These are phyloP conservation scores for Arachis monticola DNA, from an alignment of 331 rosid species.

Conservation along the genomic window DNA sequence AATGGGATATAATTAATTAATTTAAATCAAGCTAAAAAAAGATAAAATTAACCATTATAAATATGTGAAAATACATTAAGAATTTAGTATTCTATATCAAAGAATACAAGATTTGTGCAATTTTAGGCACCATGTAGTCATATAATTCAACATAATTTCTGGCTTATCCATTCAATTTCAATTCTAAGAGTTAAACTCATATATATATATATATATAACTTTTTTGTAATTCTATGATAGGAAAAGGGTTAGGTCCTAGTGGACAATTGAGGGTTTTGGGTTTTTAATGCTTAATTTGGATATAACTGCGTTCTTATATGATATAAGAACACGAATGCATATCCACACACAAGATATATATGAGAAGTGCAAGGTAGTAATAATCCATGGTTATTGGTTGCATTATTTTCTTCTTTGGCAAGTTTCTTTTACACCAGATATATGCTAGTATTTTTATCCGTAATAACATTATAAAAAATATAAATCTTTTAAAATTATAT, in stretches of 20 bases:
- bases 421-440: too few species aligned
- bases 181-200: too few species aligned
- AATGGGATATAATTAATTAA: too few species aligned
- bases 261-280: neutral
- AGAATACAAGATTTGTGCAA: neutral
- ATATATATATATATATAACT: too few species aligned
- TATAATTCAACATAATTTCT: neutral
- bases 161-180: too few species aligned
- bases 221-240: constrained; percentile 21
- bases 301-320: too few species aligned
- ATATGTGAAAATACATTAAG: too few species aligned
- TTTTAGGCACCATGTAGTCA: constrained; percentile 28
- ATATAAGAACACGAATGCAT: neutral
- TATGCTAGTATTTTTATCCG: too few species aligned
- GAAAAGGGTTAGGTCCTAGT: constrained; percentile 35
- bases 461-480: too few species aligned
- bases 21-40: too few species aligned
- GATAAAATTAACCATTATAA: too few species aligned
- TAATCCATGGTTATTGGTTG: constrained; percentile 19
- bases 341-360: neutral
- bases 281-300: neutral
- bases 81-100: neutral
- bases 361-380: neutral
- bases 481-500: too few species aligned
- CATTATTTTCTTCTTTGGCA: neutral